phyloP scores from a whole-genome alignment of 2,329 filamentous ascomycete genomes.

The Immersiporthe knoxdaviesiana region DNA sequence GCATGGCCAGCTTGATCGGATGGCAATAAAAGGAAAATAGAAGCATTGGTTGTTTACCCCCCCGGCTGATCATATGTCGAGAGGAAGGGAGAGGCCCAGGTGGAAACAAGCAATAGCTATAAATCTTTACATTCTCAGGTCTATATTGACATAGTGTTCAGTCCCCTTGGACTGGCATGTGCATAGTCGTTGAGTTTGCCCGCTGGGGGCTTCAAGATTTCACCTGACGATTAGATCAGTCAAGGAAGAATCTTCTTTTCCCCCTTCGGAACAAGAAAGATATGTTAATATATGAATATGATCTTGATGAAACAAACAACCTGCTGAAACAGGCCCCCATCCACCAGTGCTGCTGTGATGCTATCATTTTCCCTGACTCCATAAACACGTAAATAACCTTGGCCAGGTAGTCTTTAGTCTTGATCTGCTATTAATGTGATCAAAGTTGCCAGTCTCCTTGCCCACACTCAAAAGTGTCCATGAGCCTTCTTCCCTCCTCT shows the following conservation, averaged over 20 bases:
- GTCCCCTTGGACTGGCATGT: background rate
- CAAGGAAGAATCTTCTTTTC: background rate
- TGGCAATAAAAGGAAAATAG: slow-evolving; percentile 15
- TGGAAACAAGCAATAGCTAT: background rate
- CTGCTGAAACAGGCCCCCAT: background rate
- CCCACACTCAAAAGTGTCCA: background rate
- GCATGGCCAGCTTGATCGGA: slow-evolving; percentile 13
- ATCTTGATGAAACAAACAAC: background rate
- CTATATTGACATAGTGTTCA: background rate
- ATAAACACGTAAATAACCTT: background rate
- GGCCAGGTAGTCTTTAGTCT: background rate
- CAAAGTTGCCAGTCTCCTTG: too few relatives aligned
- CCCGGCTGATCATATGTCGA: background rate
- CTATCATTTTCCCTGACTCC: background rate
- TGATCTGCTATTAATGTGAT: too few relatives aligned
- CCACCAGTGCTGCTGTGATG: background rate
- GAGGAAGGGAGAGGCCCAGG: too few relatives aligned
- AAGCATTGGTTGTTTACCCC: background rate
- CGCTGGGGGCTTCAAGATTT: background rate
- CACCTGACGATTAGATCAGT: background rate
- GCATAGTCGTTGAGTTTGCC: background rate
- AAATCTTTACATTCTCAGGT: background rate
- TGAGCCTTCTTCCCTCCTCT: background rate
- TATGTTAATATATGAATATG: background rate
- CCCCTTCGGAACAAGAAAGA: background rate